Evolutionary conservation across 2,329 filamentous ascomycete species (phyloP), one percentile per base, ranked within the genome.

Genomic region (Phyllosticta citribraziliensis): DNA sequence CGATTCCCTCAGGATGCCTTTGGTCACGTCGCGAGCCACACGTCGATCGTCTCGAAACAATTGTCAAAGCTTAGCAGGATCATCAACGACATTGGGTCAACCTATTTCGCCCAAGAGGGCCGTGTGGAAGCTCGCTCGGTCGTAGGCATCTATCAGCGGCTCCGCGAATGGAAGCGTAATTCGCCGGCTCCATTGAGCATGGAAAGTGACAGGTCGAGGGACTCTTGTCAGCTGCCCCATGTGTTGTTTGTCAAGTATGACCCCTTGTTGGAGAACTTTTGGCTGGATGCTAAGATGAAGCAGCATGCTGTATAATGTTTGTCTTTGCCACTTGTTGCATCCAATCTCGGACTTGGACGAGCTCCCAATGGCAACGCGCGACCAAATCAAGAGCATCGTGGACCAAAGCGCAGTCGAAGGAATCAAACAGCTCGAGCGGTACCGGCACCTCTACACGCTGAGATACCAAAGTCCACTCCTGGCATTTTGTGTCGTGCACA

Each of bases 241-340:
- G 64, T 70, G 50, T 62, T 69, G 14, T 67, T 62, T 51, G 63
- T 70, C 8, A 68, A 70, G 69, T 70, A 64, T 53, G 67, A 61
- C 5, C 8, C n/a, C 17, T 24, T 5, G n/a, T 17, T 22, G 12
- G 3, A 22, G 5, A 17, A 55, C 4, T 50, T 40, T 17, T n/a
- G 24, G 17, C 33, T 12, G 11, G 22, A 14, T 24, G 54, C 55
- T 61, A 22, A 65, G 30, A 10, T 12, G 17, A 14, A 35, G 20
- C 22, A 70, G 68, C 57, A 64, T 69, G 5, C 63, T 66, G 47
- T 70, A 70, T 53, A 64, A 67, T 56, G 64, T 66, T 19, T 66
- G 66, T 30, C 52, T 70, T 5, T 66, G 67, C 54, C 65, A 69
- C 27, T 65, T 69, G 25, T 65, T 69, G n/a, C 64, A 58, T 11